phyloP scores from a whole-genome alignment of 805 yeast species.

The Spathaspora sp. region DNA sequence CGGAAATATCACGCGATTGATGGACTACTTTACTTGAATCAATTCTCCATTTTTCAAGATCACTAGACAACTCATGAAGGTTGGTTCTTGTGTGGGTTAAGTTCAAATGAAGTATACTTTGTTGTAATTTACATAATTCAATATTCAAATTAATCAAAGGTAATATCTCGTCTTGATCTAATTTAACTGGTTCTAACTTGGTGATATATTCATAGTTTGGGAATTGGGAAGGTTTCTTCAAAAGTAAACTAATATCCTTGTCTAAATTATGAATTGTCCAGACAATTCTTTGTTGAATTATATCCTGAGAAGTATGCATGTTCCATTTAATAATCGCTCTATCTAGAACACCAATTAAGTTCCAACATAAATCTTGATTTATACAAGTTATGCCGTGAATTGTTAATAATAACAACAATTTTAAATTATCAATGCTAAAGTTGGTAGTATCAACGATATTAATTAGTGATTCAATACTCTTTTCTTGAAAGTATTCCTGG shows the following conservation, averaged over 20 bases:
- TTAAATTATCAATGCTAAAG: slow-evolving; percentile 22
- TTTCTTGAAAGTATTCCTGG: slow-evolving; percentile 27
- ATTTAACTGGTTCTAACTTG: slow-evolving; percentile 10
- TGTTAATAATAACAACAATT: slow-evolving; percentile 27
- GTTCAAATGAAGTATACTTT: slow-evolving; percentile 16
- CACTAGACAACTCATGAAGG: slow-evolving; percentile 21
- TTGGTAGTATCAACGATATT: slow-evolving; percentile 23
- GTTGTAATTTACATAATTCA: slow-evolving; percentile 20
- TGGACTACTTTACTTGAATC: slow-evolving; percentile 24
- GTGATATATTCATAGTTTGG: slow-evolving; percentile 22
- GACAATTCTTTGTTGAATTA: slow-evolving; percentile 18
- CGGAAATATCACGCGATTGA: slow-evolving; percentile 19
- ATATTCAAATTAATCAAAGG: slow-evolving; percentile 8
- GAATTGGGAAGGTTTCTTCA: slow-evolving; percentile 32
- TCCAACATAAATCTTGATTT: slow-evolving; percentile 29
- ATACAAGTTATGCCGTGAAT: slow-evolving; percentile 27
- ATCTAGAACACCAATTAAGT: slow-evolving; percentile 30
- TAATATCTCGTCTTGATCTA: slow-evolving; percentile 21
- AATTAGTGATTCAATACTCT: slow-evolving; percentile 25
- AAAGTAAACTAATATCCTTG: slow-evolving; percentile 32
- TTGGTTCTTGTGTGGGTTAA: slow-evolving; percentile 1
- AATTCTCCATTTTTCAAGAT: slow-evolving; percentile 37
- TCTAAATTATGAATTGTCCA: slow-evolving; percentile 39
- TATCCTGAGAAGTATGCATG: slow-evolving; percentile 12
- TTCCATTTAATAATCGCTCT: slow-evolving; percentile 22